Conservation (phyloP, 2,329 filamentous ascomycete species). For the Taxawa tesnikishii region DNA sequence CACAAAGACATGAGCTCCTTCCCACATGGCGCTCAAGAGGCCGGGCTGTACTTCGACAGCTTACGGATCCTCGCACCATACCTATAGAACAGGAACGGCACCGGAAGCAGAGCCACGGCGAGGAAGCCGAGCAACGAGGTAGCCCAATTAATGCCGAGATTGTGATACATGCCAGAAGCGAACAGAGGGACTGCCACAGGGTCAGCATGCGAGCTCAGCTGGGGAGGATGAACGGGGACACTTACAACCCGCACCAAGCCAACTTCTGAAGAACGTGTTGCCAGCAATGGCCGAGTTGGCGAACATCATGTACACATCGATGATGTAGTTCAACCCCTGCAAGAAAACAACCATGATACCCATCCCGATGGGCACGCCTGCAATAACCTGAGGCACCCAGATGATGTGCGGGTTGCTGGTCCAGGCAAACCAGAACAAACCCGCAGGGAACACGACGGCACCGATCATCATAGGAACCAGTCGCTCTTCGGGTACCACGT, state of each 20-base stretch:
- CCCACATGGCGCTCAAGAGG: too few relatives aligned
- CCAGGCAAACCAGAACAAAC: slow-evolving; percentile 39
- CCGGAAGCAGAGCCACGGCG: slow-evolving; percentile 14
- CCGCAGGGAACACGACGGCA: slow-evolving; percentile 27
- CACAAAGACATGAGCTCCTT: too few relatives aligned
- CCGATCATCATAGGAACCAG: slow-evolving; percentile 33
- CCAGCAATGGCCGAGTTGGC: slow-evolving; percentile 23
- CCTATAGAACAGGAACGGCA: slow-evolving; percentile 16
- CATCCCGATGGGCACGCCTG: slow-evolving; percentile 30
- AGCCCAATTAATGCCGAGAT: slow-evolving; percentile 18
- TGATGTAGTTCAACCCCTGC: slow-evolving; percentile 25
- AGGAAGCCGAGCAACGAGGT: slow-evolving; percentile 19
- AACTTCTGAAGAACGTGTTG: slow-evolving; percentile 22
- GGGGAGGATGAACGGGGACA: slow-evolving; percentile 18
- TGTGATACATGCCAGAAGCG: slow-evolving; percentile 16
- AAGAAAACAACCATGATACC: slow-evolving; percentile 30
- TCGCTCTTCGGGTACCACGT: slow-evolving; percentile 29
- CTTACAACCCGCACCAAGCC: slow-evolving; percentile 20
- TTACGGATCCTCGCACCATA: slow-evolving; percentile 14
- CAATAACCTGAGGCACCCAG: slow-evolving; percentile 33
- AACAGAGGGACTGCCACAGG: slow-evolving; percentile 21
- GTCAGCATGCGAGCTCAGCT: neutral
- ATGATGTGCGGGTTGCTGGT: slow-evolving; percentile 22
- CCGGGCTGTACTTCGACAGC: slow-evolving; percentile 9
- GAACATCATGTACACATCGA: slow-evolving; percentile 24